A percentile compares a stretch with the other conserved stretches of the same genome.
phyloP scores from a whole-genome alignment of 2,329 filamentous ascomycete genomes.

The Sporothrix pallida region DNA sequence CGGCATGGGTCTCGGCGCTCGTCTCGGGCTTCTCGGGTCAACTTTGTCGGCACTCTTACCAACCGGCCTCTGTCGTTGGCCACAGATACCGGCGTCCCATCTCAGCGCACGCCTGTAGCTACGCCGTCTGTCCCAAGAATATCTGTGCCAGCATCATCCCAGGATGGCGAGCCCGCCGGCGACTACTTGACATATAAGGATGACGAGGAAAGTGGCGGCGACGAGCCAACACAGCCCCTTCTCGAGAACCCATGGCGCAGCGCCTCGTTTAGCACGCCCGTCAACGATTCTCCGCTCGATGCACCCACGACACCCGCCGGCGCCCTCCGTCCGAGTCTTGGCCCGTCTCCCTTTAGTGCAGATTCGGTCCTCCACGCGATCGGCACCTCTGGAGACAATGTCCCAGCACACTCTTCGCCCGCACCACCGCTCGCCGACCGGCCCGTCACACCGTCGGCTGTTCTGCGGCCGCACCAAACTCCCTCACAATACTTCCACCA shows the following conservation, averaged over 20 bases:
- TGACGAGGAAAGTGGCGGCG: conserved; percentile 23
- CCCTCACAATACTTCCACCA: conserved; percentile 42
- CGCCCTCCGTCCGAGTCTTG: conserved; percentile 30
- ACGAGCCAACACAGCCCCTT: conserved; percentile 45
- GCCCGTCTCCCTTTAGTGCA: conserved; percentile 40
- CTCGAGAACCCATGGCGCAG: conserved; percentile 53
- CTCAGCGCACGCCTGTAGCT: conserved; percentile 44
- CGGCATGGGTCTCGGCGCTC: conserved; percentile 43
- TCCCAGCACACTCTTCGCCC: conserved; percentile 31
- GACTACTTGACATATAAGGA: conserved; percentile 29
- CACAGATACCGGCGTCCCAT: conserved; percentile 47
- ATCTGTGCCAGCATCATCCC: conserved; percentile 26
- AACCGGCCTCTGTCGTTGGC: conserved; percentile 46
- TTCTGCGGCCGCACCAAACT: conserved; percentile 35
- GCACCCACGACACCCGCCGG: conserved; percentile 37
- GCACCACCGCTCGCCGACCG: conserved; percentile 37
- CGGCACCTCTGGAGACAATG: neutral
- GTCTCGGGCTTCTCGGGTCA: conserved; percentile 55
- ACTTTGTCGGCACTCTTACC: conserved; percentile 49
- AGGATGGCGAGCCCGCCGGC: conserved; percentile 43
- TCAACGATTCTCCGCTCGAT: neutral
- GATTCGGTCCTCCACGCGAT: conserved; percentile 40
- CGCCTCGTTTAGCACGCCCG: conserved; percentile 22
- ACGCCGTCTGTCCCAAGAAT: conserved; percentile 37
- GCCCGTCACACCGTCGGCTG: conserved; percentile 41